Percentiles rank a stretch among this genome's conserved stretches.
These are phyloP conservation scores for Heracleum sosnowskyi DNA, from an alignment of 129 eudicot genomes.

Conservation along the genomic window DNA sequence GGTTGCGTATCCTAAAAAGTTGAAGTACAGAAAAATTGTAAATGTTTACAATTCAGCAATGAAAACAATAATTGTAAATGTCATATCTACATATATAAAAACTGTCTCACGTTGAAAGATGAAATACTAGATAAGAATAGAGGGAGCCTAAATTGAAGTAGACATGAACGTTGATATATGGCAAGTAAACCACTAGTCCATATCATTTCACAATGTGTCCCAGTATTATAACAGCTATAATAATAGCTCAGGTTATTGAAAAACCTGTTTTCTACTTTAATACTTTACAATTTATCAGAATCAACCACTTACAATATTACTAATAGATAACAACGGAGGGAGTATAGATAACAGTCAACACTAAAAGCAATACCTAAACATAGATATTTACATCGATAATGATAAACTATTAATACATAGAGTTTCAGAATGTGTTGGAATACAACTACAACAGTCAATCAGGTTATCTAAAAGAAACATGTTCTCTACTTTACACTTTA, in stretches of 20 bases:
- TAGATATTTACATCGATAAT: too few relatives aligned
- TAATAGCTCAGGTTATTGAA: neutral
- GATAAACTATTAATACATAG: neutral
- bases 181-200: too few relatives aligned
- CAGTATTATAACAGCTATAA: neutral
- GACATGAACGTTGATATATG: neutral
- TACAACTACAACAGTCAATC: neutral
- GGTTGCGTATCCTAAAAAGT: constrained; percentile 1
- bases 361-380: neutral
- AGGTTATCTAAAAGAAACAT: too few relatives aligned
- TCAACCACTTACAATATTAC: neutral
- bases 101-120: neutral
- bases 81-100: neutral
- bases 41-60: neutral
- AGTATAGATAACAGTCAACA: too few relatives aligned
- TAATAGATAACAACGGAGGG: too few relatives aligned
- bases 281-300: neutral
- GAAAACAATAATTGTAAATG: neutral
- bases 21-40: neutral
- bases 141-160: neutral
- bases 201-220: neutral
- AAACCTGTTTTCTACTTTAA: neutral
- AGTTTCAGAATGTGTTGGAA: neutral
- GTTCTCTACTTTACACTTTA: too few relatives aligned
- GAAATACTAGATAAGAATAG: neutral